Conservation (phyloP, 176 grass and related monocot genomes). For the Ananas comosus region DNA sequence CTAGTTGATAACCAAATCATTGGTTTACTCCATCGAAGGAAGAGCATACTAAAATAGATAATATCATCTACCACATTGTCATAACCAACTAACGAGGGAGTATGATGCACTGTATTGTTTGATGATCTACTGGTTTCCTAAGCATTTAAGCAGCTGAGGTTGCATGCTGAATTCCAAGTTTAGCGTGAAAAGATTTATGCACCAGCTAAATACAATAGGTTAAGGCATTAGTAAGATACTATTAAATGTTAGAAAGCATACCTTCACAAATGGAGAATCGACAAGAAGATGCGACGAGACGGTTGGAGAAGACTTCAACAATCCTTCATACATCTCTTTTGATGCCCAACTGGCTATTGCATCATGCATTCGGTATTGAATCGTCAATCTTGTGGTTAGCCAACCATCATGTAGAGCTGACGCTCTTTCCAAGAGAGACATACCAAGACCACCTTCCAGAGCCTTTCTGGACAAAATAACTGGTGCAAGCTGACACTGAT, state of each 20-base stretch:
- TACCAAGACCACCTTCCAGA: slow-evolving; percentile 80
- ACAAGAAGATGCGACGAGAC: slow-evolving; percentile 87
- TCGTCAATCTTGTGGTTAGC: slow-evolving; percentile 49
- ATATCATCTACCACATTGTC: neutral
- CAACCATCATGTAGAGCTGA: slow-evolving; percentile 55
- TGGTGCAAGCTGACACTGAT: slow-evolving; percentile 82
- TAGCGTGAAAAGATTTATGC: neutral
- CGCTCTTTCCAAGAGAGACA: slow-evolving; percentile 89
- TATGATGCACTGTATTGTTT: too few species aligned
- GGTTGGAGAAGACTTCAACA: slow-evolving; percentile 51
- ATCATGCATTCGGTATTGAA: slow-evolving; percentile 92
- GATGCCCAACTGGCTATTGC: slow-evolving; percentile 94
- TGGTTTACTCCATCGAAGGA: too few species aligned
- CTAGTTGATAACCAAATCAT: too few species aligned
- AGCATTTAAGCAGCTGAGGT: too few species aligned
- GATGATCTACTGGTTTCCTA: too few species aligned
- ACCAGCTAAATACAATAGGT: neutral
- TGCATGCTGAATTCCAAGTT: neutral
- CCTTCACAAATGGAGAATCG: slow-evolving; percentile 86
- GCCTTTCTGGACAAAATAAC: slow-evolving; percentile 76
- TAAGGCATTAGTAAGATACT: slow-evolving; percentile 1
- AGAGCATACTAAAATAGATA: too few species aligned
- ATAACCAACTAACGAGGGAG: too few species aligned
- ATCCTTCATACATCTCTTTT: slow-evolving; percentile 84
- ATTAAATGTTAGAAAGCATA: slow-evolving; percentile 20